These are phyloP conservation scores for Paxillus rubicundulus DNA, from an alignment of 768 basidiomycete genomes.

Conservation along the genomic window DNA sequence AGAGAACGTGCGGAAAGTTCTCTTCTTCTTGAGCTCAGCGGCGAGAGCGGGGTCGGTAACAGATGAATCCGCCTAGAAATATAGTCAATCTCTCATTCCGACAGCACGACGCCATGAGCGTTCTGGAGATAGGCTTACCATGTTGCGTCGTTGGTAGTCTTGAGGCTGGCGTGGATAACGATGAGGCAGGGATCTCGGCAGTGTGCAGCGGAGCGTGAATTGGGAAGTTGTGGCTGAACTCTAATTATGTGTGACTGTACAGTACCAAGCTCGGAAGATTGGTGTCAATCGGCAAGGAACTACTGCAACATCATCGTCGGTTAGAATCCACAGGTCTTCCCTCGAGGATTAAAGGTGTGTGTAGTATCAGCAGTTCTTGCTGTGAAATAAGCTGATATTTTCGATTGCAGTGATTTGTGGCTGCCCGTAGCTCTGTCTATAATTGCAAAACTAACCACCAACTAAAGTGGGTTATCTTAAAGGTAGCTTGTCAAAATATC, in stretches of 20 bases:
- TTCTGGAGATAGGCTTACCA: conserved; percentile 26
- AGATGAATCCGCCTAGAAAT: conserved; percentile 66
- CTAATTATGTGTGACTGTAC: conserved; percentile 57
- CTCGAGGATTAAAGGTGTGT: conserved; percentile 76
- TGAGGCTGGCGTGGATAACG: conserved; percentile 25
- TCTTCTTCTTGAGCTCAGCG: conserved; percentile 97
- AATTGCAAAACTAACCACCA: conserved; percentile 29
- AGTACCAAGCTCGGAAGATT: conserved; percentile 38
- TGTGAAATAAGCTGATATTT: conserved; percentile 3
- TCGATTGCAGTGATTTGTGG: conserved; percentile 80
- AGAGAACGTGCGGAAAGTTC: conserved; percentile 98
- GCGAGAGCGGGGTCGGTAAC: conserved; percentile 92
- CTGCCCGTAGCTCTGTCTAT: conserved; percentile 56
- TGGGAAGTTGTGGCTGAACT: conserved; percentile 43
- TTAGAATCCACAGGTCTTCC: conserved; percentile 96
- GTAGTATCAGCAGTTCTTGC: background rate
- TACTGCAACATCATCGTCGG: conserved; percentile 48
- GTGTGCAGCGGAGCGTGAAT: conserved; percentile 24
- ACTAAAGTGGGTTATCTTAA: conserved; percentile 41
- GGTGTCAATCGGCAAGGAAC: conserved; percentile 10
- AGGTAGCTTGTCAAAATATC: background rate
- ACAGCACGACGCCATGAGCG: background rate
- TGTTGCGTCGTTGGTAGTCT: conserved; percentile 30
- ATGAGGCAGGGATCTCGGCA: conserved; percentile 8
- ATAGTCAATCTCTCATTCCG: background rate